Evolutionary conservation across 345 rosid genomes (phyloP).

Genomic region (Lepidium didymum): DNA sequence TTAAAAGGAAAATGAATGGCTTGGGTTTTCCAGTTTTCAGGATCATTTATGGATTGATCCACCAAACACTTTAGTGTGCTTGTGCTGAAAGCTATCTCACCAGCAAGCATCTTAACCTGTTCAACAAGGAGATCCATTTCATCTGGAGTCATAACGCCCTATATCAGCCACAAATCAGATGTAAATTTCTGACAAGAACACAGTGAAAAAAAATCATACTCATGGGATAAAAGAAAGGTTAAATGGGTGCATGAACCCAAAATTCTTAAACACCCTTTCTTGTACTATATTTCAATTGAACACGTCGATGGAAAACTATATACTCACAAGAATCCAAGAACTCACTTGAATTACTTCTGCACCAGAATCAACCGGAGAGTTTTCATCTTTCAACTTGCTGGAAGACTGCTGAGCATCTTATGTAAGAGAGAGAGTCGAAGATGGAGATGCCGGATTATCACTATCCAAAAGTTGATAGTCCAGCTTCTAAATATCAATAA

Average conservation of each 20-base stretch:
- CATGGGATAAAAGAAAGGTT: no score
- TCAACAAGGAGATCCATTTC: slow-evolving; percentile 96
- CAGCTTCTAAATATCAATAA: slow-evolving; percentile 40
- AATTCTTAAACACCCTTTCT: no score
- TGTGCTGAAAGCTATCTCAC: slow-evolving; percentile 86
- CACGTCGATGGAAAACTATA: neutral
- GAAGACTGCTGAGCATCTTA: slow-evolving; percentile 57
- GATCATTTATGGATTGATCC: slow-evolving; percentile 86
- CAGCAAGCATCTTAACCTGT: slow-evolving; percentile 99
- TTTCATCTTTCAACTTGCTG: slow-evolving; percentile 77
- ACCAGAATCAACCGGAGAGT: slow-evolving; percentile 55
- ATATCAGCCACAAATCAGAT: slow-evolving; percentile 14
- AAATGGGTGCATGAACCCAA: no score
- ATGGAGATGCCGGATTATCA: slow-evolving; percentile 46
- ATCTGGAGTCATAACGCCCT: slow-evolving; percentile 77
- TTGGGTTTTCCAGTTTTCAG: slow-evolving; percentile 68
- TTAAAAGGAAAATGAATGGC: neutral
- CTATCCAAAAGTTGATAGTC: slow-evolving; percentile 55
- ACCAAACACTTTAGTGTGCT: slow-evolving; percentile 93
- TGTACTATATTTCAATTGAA: neutral
- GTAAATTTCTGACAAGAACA: slow-evolving; percentile 2
- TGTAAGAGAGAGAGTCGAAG: slow-evolving; percentile 39
- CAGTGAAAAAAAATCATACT: no score
- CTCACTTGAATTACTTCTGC: slow-evolving; percentile 69
- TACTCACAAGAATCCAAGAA: neutral